Base-by-base conservation (phyloP, 768 basidiomycete species). In the Boletus rubropictus region DNA sequence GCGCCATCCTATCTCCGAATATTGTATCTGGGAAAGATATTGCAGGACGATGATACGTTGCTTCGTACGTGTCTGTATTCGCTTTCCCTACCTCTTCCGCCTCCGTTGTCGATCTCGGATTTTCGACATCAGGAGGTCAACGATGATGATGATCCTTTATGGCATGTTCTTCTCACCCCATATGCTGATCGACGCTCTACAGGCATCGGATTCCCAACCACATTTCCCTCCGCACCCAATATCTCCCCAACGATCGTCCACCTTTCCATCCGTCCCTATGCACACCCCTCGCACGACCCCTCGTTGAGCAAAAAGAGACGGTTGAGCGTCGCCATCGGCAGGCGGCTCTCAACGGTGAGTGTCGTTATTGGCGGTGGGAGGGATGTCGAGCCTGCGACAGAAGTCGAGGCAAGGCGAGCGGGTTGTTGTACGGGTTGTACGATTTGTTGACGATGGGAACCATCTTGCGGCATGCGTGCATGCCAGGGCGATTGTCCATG, bases 11-110 rank as follows among this genome's bases (percentile, higher is more conserved):
- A 82, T 70, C 71, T 89, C 48, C 78, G 88, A 17, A 76, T 90
- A 31, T 70, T 89, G 1, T 82, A 89, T 62, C 69, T 89, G 5
- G 88, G 88, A 31, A 82, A 81, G 64, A 82, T 90, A 61, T 65
- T 89, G n/a, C 86, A 88, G 58, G 88, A 90, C 58, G 88, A 90
- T 25, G 87, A 89, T 45, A 85, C 83, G 2, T 71, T 90, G 14
- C 63, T 72, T 15, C 77, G 86, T 87, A 53, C 58, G 82, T 70
- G 3, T 43, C 22, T 22, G 14, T 7, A 12, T 4, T 27, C 15
- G 7, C 6, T n/a, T 27, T 15, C 9, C 4, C 14, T 22, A 15
- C 17, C 17, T 32, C 22, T 15, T 36, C 29, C n/a, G n/a, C n/a
- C n/a, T 37, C 45, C 31, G 25, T 32, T 9, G 27, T 41, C 20